Evolutionary conservation across 805 yeast genomes (phyloP), one percentile per base, ranked within the genome.

Genomic region (Ogataea pini): DNA sequence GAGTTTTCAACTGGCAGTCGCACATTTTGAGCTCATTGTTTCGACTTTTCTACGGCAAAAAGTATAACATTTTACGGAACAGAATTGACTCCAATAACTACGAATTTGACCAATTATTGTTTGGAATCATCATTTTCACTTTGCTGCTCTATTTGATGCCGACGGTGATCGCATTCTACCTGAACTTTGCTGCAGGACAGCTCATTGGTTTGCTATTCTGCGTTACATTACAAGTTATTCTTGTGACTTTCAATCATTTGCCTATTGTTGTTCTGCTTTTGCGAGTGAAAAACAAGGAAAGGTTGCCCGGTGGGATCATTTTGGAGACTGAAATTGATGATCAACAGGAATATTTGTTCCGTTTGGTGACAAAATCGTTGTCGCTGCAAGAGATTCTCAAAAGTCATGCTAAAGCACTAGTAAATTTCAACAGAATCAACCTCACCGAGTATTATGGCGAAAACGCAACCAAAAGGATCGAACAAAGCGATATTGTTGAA

Each of bases 101-200:
- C 64, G 92, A 87, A 50, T 71, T 92, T 19, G 97, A 91, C 63
- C 96, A 91, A 60, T 72, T 92, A 47, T 70, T 95, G 42, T 69
- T 92, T 62, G 99, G 99, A 0, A 94, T 97, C 2, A 75, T 94
- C 48, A 67, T 92, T 14, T 94, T 94, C 67, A 89, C 92, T 42
- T 80, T 91, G 13, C 70, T 88, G 44, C 68, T 86, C 0, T 87
- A 90, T 56, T 70, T 95, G 28, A 65, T 90, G 42, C 99, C 99
- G 0, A 94, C 99, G 0, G 85, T 89, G 2, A 63, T 84, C 56
- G 94, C 94, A 12, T 94, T 91, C 62, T 94, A 94, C 61, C 56
- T 82, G 14, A 78, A 84, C 18, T 92, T 90, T 65, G 85, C 88
- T 5, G 51, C 75, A 0, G 71, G 83, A 4, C 72, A 90, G 46